Base-by-base conservation (phyloP, 2,329 filamentous ascomycete species). In the Sporothrix humicola region DNA sequence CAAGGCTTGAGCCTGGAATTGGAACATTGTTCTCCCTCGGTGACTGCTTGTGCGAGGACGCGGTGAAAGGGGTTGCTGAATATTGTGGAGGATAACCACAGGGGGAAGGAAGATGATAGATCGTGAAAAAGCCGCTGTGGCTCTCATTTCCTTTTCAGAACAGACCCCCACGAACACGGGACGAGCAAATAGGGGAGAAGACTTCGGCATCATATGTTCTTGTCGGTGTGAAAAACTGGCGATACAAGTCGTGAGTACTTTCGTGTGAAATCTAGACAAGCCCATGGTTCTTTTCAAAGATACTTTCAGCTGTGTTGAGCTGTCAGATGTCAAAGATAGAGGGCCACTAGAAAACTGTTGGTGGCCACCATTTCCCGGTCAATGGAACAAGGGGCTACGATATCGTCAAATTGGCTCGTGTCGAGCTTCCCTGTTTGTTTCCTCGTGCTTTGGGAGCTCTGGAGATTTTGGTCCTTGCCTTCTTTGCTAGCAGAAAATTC, bases 1-100 rank as follows among this genome's bases (percentile, higher is more conserved):
- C 31, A 37, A 37, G 31, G 31, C 23, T 26, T 26, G 23, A 26
- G 23, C 31, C 31, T 37, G 31, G 31, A 37, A 37, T 7, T 20
- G 63, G 63, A 52, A 37, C 46, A 69, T 52, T 52, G 12, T 69
- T 68, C 63, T 52, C 48, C 66, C 66, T 69, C 66, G 66, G 66
- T 20, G 50, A 42, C 48, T 44, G 31, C 26, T 56, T 54, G 66
- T 44, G 31, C 66, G 66, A 69, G 50, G 68, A 52, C 17, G 68
- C 68, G 5, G 23, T 44, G 31, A 48, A 66, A 66, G n/a, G 61
- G 61, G 42, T 10, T 17, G 31, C 31, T 37, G 31, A 37, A 37
- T 37, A 46, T 46, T 61, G 37, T 66, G 37, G 37, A 46, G 20
- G n/a, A 20, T 23, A 26, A 26, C 23, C 23, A 26, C 23, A 26